Conservation (phyloP, 192 early-diverging fungal species). For the Allomyces arbusculus region DNA sequence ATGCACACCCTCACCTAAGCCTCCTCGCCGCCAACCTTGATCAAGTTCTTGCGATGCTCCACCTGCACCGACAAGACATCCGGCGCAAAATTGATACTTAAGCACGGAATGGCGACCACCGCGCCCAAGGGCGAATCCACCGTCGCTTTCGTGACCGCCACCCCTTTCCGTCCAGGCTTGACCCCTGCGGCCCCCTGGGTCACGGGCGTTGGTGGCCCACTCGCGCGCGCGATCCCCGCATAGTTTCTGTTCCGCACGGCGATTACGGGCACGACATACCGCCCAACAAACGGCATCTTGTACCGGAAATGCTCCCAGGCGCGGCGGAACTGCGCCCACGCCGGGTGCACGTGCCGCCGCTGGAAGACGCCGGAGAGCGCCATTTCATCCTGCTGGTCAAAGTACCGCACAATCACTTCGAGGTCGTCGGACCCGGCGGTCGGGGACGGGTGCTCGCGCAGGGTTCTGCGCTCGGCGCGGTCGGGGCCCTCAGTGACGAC, state of each 20-base stretch:
- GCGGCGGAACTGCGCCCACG: not conserved
- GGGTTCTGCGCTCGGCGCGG: too few species aligned
- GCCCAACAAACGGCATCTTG: not conserved
- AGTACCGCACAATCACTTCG: not conserved
- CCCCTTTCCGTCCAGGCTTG: not conserved
- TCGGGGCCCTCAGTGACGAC: too few species aligned
- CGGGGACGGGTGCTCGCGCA: not conserved
- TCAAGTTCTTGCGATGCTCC: not conserved
- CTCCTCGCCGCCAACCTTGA: not conserved
- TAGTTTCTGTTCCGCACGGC: not conserved
- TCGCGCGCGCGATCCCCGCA: not conserved
- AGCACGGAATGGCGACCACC: not conserved
- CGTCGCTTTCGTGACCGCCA: not conserved
- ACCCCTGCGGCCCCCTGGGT: not conserved
- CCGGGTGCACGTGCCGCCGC: not conserved
- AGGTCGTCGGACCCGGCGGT: not conserved
- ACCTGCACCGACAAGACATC: not conserved
- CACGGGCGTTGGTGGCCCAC: too few species aligned
- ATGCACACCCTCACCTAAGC: too few species aligned
- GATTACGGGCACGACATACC: not conserved
- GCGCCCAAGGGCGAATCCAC: not conserved
- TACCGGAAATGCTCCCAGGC: not conserved
- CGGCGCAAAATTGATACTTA: not conserved
- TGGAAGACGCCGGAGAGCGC: not conserved
- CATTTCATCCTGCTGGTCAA: not conserved